These are phyloP conservation scores for Artemisia annua DNA, from an alignment of 129 eudicot genomes.

Conservation along the genomic window DNA sequence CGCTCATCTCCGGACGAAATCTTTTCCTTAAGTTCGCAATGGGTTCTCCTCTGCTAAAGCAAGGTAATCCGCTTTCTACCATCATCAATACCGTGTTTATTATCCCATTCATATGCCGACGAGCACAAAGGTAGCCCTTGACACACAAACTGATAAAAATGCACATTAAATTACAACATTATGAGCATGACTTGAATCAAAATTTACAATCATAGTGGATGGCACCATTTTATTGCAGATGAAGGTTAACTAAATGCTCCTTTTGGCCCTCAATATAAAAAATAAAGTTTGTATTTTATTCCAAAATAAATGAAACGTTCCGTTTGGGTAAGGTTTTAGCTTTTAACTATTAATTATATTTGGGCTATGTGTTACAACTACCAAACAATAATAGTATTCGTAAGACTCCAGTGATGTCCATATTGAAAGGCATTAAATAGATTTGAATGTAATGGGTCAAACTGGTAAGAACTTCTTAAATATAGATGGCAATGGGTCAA, in stretches of 20 bases:
- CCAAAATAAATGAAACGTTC: background rate
- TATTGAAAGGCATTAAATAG: background rate
- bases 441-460: constrained; percentile 8
- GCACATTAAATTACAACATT: background rate
- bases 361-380: background rate
- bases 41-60: constrained; percentile 97
- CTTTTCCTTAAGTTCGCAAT: constrained; percentile 93
- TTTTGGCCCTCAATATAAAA: background rate
- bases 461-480: background rate
- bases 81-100: constrained; percentile 75
- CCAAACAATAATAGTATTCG: background rate
- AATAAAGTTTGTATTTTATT: background rate
- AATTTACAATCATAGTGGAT: background rate
- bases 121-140: constrained; percentile 95
- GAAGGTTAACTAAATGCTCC: background rate
- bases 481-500: background rate
- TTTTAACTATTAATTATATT: background rate
- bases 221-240: background rate
- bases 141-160: constrained; percentile 72
- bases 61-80: constrained; percentile 96
- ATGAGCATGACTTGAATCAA: background rate
- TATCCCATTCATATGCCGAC: constrained; percentile 89
- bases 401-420: background rate
- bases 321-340: background rate
- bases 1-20: constrained; percentile 97